These are phyloP conservation scores for Neofusicoccum laricinum DNA, from an alignment of 2,329 filamentous ascomycete species.

Conservation along the genomic window DNA sequence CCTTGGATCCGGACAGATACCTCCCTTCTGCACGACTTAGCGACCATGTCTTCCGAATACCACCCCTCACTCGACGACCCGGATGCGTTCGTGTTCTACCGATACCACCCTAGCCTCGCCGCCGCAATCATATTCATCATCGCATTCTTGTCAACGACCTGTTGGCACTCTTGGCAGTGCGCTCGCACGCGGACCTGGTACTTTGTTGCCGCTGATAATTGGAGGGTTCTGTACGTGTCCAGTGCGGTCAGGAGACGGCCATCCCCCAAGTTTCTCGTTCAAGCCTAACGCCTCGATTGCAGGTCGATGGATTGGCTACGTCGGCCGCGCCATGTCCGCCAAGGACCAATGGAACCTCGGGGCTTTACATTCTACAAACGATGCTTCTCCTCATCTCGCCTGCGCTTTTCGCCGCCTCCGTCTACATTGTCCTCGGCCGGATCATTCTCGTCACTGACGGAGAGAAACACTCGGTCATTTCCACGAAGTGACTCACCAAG, in stretches of 20 bases:
- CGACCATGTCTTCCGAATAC: neutral
- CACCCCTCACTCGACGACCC: neutral
- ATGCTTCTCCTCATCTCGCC: constrained; percentile 46
- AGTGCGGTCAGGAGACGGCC: neutral
- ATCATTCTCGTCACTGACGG: constrained; percentile 35
- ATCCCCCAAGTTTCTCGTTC: neutral
- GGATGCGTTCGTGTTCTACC: constrained; percentile 23
- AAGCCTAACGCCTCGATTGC: neutral
- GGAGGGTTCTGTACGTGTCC: constrained; percentile 44
- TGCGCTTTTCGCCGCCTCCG: constrained; percentile 45
- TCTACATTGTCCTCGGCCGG: constrained; percentile 45
- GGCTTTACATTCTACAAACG: constrained; percentile 42
- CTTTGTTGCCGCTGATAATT: constrained; percentile 51
- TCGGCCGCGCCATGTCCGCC: constrained; percentile 42
- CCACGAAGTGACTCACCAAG: constrained; percentile 37
- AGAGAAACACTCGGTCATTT: constrained; percentile 36
- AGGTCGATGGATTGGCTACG: constrained; percentile 53
- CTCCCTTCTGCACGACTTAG: too few species aligned
- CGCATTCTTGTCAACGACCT: constrained; percentile 27
- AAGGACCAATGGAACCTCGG: constrained; percentile 32
- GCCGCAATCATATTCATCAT: constrained; percentile 30
- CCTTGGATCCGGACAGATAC: too few species aligned
- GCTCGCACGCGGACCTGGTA: constrained; percentile 46
- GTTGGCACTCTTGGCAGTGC: constrained; percentile 39
- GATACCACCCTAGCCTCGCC: constrained; percentile 28